Conservation (phyloP, 371 early-diverging fungal species). For the Mortierella sp. region DNA sequence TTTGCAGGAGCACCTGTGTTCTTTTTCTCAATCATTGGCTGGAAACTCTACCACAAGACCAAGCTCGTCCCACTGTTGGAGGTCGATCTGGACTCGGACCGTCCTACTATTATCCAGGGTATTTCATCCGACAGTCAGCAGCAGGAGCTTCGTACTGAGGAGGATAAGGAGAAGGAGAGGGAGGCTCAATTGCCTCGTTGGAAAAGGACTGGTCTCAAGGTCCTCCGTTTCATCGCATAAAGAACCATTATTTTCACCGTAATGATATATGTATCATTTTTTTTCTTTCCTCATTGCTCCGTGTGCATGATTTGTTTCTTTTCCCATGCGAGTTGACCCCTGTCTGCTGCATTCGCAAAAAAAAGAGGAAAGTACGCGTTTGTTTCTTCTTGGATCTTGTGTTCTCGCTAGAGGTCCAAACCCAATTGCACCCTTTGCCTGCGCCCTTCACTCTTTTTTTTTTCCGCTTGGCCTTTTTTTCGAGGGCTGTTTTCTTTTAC, state of each 20-base stretch:
- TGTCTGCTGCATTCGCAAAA: not conserved
- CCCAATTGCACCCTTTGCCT: not conserved
- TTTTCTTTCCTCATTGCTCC: not conserved
- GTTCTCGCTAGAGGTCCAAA: not conserved
- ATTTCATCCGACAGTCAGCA: not conserved
- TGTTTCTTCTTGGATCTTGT: not conserved
- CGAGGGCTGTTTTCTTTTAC: not conserved
- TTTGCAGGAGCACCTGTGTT: slow-evolving; percentile 66
- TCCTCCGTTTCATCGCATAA: slow-evolving; percentile 21
- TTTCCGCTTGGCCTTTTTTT: not conserved
- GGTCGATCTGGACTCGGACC: slow-evolving; percentile 71
- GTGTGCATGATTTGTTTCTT: not conserved
- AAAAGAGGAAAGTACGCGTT: not conserved
- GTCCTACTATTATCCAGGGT: slow-evolving; percentile 41
- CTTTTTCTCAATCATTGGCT: slow-evolving; percentile 60
- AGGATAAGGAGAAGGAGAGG: not conserved
- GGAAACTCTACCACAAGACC: slow-evolving; percentile 67
- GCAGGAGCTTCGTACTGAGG: not conserved
- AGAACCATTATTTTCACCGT: not conserved
- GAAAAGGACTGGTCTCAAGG: slow-evolving; percentile 19
- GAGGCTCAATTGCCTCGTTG: slow-evolving; percentile 17
- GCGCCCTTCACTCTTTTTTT: not conserved
- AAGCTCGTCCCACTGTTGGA: slow-evolving; percentile 70
- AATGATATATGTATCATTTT: not conserved
- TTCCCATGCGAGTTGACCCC: not conserved